Evolutionary conservation across 2,329 filamentous ascomycete genomes (phyloP).

Genomic region (Colletotrichum paranaense): DNA sequence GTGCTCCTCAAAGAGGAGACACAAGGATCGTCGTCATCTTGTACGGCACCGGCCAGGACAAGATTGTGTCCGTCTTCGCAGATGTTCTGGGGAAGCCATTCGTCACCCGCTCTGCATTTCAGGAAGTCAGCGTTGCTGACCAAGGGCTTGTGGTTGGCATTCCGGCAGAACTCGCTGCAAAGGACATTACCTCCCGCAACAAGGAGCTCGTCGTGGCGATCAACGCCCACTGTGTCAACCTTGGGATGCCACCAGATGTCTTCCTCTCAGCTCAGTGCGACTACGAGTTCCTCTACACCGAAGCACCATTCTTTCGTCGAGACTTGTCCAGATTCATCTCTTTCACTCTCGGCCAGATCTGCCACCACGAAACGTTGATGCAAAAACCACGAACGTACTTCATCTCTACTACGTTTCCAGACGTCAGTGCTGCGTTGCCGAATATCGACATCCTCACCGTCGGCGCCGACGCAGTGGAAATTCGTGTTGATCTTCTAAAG

Average conservation of each 20-base stretch:
- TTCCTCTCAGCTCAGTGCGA: conserved; percentile 77
- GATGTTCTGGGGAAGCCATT: conserved; percentile 83
- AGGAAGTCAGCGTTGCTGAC: conserved; percentile 64
- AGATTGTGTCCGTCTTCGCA: conserved; percentile 79
- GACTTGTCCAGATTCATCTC: conserved; percentile 84
- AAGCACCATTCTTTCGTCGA: conserved; percentile 76
- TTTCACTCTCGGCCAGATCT: conserved; percentile 82
- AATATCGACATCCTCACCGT: conserved; percentile 91
- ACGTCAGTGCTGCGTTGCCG: conserved; percentile 83
- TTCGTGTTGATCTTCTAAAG: conserved; percentile 83
- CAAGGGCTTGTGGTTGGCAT: conserved; percentile 77
- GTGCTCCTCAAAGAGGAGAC: conserved; percentile 63
- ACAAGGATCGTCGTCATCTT: conserved; percentile 73
- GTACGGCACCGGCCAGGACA: conserved; percentile 77
- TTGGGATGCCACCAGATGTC: conserved; percentile 75
- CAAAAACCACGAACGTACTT: conserved; percentile 84
- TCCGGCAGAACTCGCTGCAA: conserved; percentile 64
- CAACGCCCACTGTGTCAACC: conserved; percentile 80
- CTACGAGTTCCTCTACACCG: conserved; percentile 88
- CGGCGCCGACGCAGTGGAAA: conserved; percentile 86
- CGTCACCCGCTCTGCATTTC: conserved; percentile 67
- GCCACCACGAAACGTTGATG: conserved; percentile 81
- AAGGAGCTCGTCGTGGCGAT: conserved; percentile 73
- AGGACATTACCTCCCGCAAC: conserved; percentile 68
- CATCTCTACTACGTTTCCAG: conserved; percentile 89